These are phyloP conservation scores for Ophiobolus disseminans DNA, from an alignment of 2,329 filamentous ascomycete species.

Conservation along the genomic window DNA sequence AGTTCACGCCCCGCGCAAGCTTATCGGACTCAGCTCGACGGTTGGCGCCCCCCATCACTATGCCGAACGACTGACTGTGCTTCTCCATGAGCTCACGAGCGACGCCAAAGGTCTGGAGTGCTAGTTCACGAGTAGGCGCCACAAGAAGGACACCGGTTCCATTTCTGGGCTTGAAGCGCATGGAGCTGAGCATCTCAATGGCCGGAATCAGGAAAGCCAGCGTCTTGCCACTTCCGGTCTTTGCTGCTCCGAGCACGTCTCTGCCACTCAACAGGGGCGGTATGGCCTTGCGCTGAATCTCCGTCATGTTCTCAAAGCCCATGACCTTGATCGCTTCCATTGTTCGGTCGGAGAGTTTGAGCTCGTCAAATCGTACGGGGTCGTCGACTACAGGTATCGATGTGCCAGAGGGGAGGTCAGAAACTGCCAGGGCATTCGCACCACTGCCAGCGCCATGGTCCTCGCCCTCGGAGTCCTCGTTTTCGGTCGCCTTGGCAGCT, in stretches of 20 bases:
- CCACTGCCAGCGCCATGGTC: constrained; percentile 24
- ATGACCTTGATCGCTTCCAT: constrained; percentile 88
- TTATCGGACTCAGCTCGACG: constrained; percentile 90
- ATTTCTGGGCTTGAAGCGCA: constrained; percentile 94
- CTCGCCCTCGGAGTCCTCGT: constrained; percentile 37
- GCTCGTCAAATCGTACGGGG: constrained; percentile 76
- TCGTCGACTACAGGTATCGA: constrained; percentile 68
- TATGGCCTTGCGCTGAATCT: constrained; percentile 88
- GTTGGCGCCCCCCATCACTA: constrained; percentile 95
- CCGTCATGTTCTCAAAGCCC: constrained; percentile 95
- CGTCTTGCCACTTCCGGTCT: constrained; percentile 96
- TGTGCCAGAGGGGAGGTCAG: constrained; percentile 62
- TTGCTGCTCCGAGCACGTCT: constrained; percentile 93
- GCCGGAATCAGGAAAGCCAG: constrained; percentile 93
- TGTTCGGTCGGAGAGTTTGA: constrained; percentile 87
- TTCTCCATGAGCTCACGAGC: constrained; percentile 90
- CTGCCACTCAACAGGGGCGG: constrained; percentile 83
- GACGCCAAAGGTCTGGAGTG: constrained; percentile 94
- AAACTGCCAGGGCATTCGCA: constrained; percentile 40
- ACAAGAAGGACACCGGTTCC: constrained; percentile 85
- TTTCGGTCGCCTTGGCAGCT: constrained; percentile 34
- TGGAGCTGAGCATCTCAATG: constrained; percentile 86
- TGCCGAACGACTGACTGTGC: constrained; percentile 94
- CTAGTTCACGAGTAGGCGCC: constrained; percentile 90
- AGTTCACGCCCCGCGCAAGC: constrained; percentile 90